Evolutionary conservation across 169 alveolate genomes (phyloP), one percentile per base, ranked within the genome.

Genomic region (Babesia sp.): DNA sequence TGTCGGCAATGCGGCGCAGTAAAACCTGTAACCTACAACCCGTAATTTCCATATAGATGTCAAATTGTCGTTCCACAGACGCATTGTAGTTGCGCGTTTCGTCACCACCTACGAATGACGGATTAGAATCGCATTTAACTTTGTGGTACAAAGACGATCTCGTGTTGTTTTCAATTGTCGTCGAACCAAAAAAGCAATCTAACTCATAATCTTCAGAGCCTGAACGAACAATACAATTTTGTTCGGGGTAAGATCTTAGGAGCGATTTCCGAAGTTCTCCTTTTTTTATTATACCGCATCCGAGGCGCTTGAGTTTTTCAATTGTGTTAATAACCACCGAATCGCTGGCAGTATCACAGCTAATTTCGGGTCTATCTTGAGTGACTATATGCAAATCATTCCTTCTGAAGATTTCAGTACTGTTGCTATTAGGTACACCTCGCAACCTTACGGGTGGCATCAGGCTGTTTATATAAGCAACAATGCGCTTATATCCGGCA

Each of bases 21-120:
- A 33, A 24, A 12, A 64, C 14, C 24, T 48, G 53, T 1, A 64
- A 7, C 39, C 31, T 6, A 16, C 24, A 29, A 24, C 22, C 51
- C n/a, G 29, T 2, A 1, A 12, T 20, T 39, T 45, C 31, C 41
- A 45, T 7, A 31, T 33, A 50, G 31, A 64, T 26, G n/a, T 45
- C 61, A 24, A 26, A 64, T 0, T 1, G 6, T 2, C 54, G 50
- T 46, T 64, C 74, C 16, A 64, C 6, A 0, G 37, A 59, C 3
- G 39, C 74, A 28, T 64, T 64, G 45, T 16, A 46, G 4, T 29
- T 26, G 8, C 61, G 59, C 7, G 8, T 28, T 48, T 64, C 74
- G 55, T 22, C 48, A 18, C 74, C 63, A 56, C 46, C 44, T 12
- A 64, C 9, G 33, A 48, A 64, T 9, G 28, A 18, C 5, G 74